phyloP scores from a whole-genome alignment of 169 alveolate genomes.

The Cardiosporidium cionae region DNA sequence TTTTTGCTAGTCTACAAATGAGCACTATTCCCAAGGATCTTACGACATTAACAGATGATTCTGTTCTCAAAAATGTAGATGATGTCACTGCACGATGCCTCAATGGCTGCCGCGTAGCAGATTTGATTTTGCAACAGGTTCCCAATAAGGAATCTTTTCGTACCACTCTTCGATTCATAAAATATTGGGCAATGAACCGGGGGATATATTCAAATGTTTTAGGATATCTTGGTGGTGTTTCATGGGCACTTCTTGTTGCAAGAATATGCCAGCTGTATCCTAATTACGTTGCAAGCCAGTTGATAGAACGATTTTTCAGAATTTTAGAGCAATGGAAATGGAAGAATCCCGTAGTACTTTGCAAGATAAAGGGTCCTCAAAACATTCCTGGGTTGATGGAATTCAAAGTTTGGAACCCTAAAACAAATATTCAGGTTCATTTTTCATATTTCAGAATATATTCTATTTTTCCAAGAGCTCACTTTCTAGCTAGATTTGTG shows the following conservation, averaged over 20 bases:
- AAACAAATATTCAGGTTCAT: slow-evolving; percentile 56
- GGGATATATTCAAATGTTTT: slow-evolving; percentile 94
- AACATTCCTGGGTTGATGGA: slow-evolving; percentile 72
- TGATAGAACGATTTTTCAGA: slow-evolving; percentile 85
- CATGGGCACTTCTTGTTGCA: slow-evolving; percentile 97
- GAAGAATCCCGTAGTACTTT: slow-evolving; percentile 75
- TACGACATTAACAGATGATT: slow-evolving; percentile 68
- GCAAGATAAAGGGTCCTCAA: slow-evolving; percentile 71
- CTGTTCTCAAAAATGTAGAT: slow-evolving; percentile 59
- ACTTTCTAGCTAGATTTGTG: neutral
- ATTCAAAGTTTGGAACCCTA: slow-evolving; percentile 86
- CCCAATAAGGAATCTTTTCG: slow-evolving; percentile 85
- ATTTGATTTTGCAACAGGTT: slow-evolving; percentile 68
- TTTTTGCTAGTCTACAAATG: slow-evolving; percentile 85
- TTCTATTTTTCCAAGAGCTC: too few relatives aligned
- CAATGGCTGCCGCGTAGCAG: slow-evolving; percentile 93
- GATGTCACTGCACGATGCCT: slow-evolving; percentile 77
- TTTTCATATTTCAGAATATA: slow-evolving; percentile 3
- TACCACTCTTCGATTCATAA: slow-evolving; percentile 85
- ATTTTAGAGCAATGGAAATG: slow-evolving; percentile 77
- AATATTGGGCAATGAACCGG: slow-evolving; percentile 94
- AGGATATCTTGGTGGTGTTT: slow-evolving; percentile 96
- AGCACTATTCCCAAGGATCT: slow-evolving; percentile 75
- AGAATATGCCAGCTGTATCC: slow-evolving; percentile 93
- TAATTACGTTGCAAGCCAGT: slow-evolving; percentile 73